These are phyloP conservation scores for Picea engelmannii DNA, from an alignment of 83 land plant species.

Conservation along the genomic window DNA sequence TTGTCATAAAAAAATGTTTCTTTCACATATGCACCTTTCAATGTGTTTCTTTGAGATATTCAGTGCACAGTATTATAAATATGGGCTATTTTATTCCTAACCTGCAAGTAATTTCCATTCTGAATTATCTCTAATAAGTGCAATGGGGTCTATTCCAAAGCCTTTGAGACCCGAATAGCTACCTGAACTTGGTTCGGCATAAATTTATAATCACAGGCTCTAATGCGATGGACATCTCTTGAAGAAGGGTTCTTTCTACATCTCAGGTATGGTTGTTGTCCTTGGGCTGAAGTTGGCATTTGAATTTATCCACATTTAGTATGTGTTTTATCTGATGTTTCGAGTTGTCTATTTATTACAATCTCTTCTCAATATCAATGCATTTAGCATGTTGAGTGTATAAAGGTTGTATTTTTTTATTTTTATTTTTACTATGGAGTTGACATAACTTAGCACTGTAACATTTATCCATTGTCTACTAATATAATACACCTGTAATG, in stretches of 20 bases:
- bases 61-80: neutral
- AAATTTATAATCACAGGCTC: slow-evolving; percentile 19
- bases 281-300: neutral
- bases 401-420: neutral
- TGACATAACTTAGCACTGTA: too few species aligned
- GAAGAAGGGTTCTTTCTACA: slow-evolving; percentile 74
- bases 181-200: neutral
- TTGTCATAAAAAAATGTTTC: neutral
- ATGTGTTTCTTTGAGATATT: neutral
- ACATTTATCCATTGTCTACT: too few species aligned
- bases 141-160: neutral
- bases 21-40: neutral
- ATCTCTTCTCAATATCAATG: neutral
- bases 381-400: neutral
- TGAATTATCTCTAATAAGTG: neutral
- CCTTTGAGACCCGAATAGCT: neutral
- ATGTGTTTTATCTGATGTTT: neutral
- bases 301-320: neutral
- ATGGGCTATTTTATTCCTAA: neutral
- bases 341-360: neutral
- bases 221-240: slow-evolving; percentile 53
- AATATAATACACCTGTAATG: too few species aligned
- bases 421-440: too few species aligned
- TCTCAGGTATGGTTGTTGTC: slow-evolving; percentile 48
- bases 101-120: neutral